phyloP scores from a whole-genome alignment of 495 filamentous ascomycete species.

The Extremus antarcticus region DNA sequence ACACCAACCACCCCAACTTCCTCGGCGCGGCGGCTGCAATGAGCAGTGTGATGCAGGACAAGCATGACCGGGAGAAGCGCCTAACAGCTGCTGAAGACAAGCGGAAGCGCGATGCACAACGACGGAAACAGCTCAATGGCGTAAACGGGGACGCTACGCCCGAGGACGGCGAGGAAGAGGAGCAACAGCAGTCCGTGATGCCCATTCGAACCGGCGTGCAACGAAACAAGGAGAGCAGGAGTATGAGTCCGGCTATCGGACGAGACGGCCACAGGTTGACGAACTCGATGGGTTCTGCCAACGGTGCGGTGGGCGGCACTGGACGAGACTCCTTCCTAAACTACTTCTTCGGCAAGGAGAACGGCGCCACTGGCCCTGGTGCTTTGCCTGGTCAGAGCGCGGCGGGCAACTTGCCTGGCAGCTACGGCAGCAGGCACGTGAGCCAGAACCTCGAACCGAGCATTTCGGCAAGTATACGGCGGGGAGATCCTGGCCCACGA shows the following conservation, averaged over 20 bases:
- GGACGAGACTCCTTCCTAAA: constrained; percentile 83
- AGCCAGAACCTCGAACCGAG: constrained; percentile 66
- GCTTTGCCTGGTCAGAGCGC: constrained; percentile 30
- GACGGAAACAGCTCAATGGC: constrained; percentile 64
- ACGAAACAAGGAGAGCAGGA: constrained; percentile 50
- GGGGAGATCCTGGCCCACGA: constrained; percentile 50
- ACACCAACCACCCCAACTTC: constrained; percentile 99
- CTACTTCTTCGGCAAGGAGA: constrained; percentile 97
- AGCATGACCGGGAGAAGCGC: constrained; percentile 86
- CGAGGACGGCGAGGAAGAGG: constrained; percentile 61
- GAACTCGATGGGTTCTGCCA: not conserved
- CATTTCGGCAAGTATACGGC: constrained; percentile 71
- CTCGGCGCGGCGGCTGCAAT: constrained; percentile 95
- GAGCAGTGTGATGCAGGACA: constrained; percentile 86
- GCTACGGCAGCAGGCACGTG: constrained; percentile 50
- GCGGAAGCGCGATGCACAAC: constrained; percentile 68
- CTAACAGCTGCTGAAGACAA: constrained; percentile 68
- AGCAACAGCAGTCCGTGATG: constrained; percentile 25
- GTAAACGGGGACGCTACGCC: constrained; percentile 62
- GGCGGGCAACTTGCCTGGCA: constrained; percentile 3
- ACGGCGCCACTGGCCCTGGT: constrained; percentile 35
- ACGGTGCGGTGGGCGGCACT: constrained; percentile 43
- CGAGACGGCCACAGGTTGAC: constrained; percentile 40
- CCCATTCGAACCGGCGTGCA: constrained; percentile 47
- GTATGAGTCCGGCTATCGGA: constrained; percentile 70